Base-by-base conservation (phyloP, 2,329 filamentous ascomycete genomes). In the Penicillium griseofulvum region DNA sequence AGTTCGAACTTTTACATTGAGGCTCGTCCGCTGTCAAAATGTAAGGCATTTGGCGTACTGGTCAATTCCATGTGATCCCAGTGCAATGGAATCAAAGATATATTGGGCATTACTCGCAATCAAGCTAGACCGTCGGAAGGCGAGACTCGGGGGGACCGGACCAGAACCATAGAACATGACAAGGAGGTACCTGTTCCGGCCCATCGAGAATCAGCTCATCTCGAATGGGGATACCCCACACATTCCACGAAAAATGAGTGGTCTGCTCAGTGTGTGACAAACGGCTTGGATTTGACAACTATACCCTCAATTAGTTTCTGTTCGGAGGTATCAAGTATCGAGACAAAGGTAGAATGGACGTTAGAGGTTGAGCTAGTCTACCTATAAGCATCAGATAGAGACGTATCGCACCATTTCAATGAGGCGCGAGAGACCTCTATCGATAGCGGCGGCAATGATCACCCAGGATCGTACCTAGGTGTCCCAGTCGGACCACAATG, bases 401-500 rank as follows among this genome's bases (percentile, higher is more conserved):
- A 16, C 5, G 6, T 19, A 29, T 19, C 6, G 9, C 16, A 44
- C 16, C 2, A 2, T 16, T 17, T 10, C 8, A 34, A 34, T 12
- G 1, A 1, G 8, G 16, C 22, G 1, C 2, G 16, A 26, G 10
- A 19, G 7, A 1, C 7, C 5, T 11, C 2, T 14, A 16, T 28
- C 11, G 11, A 33, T 34, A 17, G 37, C 7, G 12, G 26, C 11
- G 4, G n/a, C 10, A 39, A 8, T 28, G 4, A 29, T n/a, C 12
- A 12, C 45, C 47, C 16, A 51, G 9, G 17, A 17, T 28, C 24
- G 14, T 6, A 22, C 22, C 22, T 22, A 43, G 33, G n/a, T 28
- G 34, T 5, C 1, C 31, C 46, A 34, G 11, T 49, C 62, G 62
- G 61, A 36, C 39, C 17, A 54, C 16, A 46, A 37, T 57, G 50